phyloP scores from a whole-genome alignment of 306 rosid genomes.

The Phaseolus lunatus region DNA sequence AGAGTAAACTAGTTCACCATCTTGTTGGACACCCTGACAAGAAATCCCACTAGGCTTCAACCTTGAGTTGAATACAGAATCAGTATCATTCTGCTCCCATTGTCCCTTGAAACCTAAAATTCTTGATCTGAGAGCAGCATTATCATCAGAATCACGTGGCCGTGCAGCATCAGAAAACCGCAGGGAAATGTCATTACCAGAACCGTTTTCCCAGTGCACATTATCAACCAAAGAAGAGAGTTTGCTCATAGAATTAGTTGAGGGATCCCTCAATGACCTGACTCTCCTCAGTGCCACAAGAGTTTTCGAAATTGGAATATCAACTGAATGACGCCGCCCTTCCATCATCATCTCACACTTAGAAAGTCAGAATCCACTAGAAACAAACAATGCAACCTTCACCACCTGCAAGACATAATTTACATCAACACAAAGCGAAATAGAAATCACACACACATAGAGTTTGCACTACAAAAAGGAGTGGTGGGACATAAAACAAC shows the following conservation, averaged over 20 bases:
- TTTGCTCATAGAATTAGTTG: conserved; percentile 73
- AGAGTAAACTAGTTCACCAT: conserved; percentile 45
- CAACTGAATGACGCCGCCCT: conserved; percentile 85
- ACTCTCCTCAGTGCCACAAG: conserved; percentile 84
- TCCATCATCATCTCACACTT: conserved; percentile 58
- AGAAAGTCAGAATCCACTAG: conserved; percentile 36
- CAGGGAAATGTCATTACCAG: conserved; percentile 62
- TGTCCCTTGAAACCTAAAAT: conserved; percentile 42
- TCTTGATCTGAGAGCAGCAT: conserved; percentile 42
- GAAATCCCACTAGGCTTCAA: conserved; percentile 45
- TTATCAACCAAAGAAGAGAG: conserved; percentile 64
- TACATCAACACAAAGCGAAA: conserved; percentile 19
- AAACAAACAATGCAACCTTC: conserved; percentile 27
- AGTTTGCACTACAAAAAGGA: conserved; percentile 27
- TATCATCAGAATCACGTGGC: conserved; percentile 51
- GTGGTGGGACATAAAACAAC: conserved; percentile 1
- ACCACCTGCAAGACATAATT: conserved; percentile 39
- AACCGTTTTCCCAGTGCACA: conserved; percentile 81
- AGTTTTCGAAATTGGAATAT: conserved; percentile 82
- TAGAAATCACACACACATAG: neutral
- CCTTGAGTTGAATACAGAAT: conserved; percentile 51
- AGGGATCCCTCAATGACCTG: conserved; percentile 89
- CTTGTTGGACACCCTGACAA: conserved; percentile 40
- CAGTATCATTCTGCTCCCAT: conserved; percentile 47
- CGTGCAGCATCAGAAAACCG: conserved; percentile 50